Percentiles rank a stretch among this genome's conserved stretches.
These are phyloP conservation scores for Davidsoniella virescens DNA, from an alignment of 2,329 filamentous ascomycete genomes.

Conservation along the genomic window DNA sequence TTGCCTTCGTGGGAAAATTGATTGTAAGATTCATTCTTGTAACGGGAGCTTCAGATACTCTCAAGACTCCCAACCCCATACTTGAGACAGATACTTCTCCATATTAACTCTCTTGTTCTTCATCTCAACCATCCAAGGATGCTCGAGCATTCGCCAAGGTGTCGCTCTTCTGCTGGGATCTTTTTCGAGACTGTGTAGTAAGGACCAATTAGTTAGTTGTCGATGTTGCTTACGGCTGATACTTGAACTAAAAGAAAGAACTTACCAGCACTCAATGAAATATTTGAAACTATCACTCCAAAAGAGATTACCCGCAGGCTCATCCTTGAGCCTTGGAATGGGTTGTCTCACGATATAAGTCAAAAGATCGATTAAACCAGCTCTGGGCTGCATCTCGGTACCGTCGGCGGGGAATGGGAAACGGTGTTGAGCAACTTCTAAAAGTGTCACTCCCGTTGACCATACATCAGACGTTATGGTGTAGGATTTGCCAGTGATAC, in stretches of 20 bases:
- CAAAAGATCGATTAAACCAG: slow-evolving; percentile 82
- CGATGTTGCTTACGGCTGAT: not conserved
- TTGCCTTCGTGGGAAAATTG: too few species aligned
- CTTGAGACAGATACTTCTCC: slow-evolving; percentile 79
- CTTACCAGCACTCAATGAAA: slow-evolving; percentile 97
- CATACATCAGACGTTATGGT: slow-evolving; percentile 98
- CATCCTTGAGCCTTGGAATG: slow-evolving; percentile 90
- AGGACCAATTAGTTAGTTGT: slow-evolving; percentile 5
- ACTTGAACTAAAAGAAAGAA: slow-evolving; percentile 16
- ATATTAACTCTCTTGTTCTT: slow-evolving; percentile 92
- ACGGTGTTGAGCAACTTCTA: slow-evolving; percentile 98
- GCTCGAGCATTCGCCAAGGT: slow-evolving; percentile 97
- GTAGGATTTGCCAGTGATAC: slow-evolving; percentile 93
- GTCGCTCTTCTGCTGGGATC: slow-evolving; percentile 73
- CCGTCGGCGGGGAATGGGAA: slow-evolving; percentile 97
- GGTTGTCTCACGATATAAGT: slow-evolving; percentile 96
- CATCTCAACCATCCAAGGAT: slow-evolving; percentile 98
- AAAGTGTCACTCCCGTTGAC: slow-evolving; percentile 87
- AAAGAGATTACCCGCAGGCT: slow-evolving; percentile 71
- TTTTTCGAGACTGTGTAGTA: slow-evolving; percentile 63
- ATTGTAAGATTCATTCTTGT: too few species aligned
- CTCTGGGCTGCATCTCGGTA: slow-evolving; percentile 84
- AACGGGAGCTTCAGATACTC: too few species aligned
- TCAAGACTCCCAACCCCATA: slow-evolving; percentile 79
- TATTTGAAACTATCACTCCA: slow-evolving; percentile 99